Percentiles rank a stretch among this genome's conserved stretches.
These are phyloP conservation scores for Hypoxylon crocopeplum DNA, from an alignment of 495 filamentous ascomycete genomes.

Conservation along the genomic window DNA sequence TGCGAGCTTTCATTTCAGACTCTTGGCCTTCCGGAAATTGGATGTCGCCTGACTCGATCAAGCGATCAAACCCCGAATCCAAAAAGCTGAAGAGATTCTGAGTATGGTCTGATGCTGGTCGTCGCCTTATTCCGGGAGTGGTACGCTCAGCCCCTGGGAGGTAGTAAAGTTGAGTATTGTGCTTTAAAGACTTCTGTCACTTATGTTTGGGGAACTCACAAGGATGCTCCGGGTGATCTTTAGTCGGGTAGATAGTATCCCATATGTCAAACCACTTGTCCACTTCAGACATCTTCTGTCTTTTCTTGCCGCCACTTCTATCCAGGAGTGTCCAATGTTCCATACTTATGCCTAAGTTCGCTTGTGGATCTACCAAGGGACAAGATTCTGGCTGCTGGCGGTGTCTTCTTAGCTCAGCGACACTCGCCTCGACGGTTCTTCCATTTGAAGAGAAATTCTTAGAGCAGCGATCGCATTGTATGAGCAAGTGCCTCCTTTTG, in stretches of 20 bases:
- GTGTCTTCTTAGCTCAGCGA: conserved; percentile 14
- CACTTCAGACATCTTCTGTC: conserved; percentile 11
- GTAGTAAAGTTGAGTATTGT: neutral
- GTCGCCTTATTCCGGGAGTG: neutral
- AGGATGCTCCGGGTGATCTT: neutral
- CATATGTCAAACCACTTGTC: conserved; percentile 20
- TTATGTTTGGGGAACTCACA: too few relatives aligned
- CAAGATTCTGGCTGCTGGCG: conserved; percentile 9
- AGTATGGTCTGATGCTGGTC: neutral
- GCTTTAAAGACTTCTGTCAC: neutral
- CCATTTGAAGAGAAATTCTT: conserved; percentile 6
- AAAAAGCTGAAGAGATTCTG: conserved; percentile 1
- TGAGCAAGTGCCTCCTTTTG: conserved; percentile 17
- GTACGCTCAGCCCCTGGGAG: conserved; percentile 14
- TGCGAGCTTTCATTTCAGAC: neutral
- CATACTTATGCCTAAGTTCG: conserved; percentile 7
- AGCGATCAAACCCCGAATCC: neutral
- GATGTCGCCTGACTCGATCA: neutral
- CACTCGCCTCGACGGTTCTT: conserved; percentile 1
- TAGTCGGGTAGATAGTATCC: conserved; percentile 14
- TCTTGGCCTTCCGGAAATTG: conserved; percentile 10
- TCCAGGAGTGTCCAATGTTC: conserved; percentile 16
- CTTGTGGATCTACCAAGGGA: neutral
- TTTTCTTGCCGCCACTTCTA: conserved; percentile 12
- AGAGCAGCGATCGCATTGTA: conserved; percentile 21